Evolutionary conservation across 441 rosid species (phyloP).

Genomic region (Pelargonium fulgidum): DNA sequence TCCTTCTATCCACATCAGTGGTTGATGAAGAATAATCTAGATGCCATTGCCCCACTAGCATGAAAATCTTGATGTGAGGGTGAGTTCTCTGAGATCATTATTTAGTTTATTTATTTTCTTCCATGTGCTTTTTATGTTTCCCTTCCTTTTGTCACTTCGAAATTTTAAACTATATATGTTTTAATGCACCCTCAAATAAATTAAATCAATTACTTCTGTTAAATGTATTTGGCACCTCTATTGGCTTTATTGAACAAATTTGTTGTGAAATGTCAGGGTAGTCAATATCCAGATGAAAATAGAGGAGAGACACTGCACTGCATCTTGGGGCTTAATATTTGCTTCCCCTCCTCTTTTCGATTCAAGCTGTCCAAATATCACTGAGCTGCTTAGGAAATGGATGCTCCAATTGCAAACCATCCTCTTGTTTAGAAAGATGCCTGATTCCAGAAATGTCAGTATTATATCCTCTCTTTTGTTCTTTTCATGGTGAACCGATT

Average conservation of each 20-base stretch:
- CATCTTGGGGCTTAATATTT: too few species aligned
- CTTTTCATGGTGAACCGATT: neutral
- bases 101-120: neutral
- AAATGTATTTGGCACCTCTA: neutral
- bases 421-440: constrained; percentile 3
- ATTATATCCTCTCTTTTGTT: neutral
- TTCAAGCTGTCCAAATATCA: too few species aligned
- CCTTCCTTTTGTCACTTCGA: neutral
- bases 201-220: too few species aligned
- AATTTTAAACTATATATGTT: neutral
- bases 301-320: neutral
- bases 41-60: constrained; percentile 29
- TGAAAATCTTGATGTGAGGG: constrained; percentile 28
- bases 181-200: neutral
- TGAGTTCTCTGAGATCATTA: constrained; percentile 12
- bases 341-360: too few species aligned
- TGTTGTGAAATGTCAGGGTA: neutral
- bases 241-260: neutral
- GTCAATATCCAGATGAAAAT: neutral
- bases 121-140: neutral
- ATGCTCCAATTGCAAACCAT: constrained; percentile 3
- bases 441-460: neutral
- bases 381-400: neutral
- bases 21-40: constrained; percentile 40
- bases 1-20: constrained; percentile 41